Base-by-base conservation (phyloP, 805 yeast species). In the Brettanomyces naardenensis region DNA sequence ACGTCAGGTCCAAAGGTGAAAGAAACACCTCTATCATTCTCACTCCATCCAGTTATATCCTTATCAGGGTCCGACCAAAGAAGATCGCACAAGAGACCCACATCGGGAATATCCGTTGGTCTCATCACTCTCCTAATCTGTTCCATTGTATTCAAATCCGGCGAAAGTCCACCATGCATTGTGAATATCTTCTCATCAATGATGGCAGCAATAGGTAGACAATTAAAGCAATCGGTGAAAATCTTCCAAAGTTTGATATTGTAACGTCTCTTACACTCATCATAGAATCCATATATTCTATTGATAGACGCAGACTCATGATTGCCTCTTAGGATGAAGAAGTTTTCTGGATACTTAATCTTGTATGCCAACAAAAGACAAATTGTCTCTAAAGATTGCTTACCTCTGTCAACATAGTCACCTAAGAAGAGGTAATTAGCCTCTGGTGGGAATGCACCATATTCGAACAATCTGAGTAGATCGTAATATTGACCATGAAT, bases 1-100 rank as follows among this genome's bases (percentile, higher is more conserved):
- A 90, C 97, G 62, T 90, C 98, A 7, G 97, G 97, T n/a, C 97
- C 97, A 66, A 92, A 90, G n/a, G 97, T 90, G 64, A 89, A 90
- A 19, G 97, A 88, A 44, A 90, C 97, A 59, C 97, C 97, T 66
- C 98, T 84, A 68, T 92, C 98, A 62, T 92, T 90, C 68, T 92
- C 98, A 52, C 94, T 82, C 98, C 98, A 90, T 15, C 97, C 98
- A 25, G 92, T 87, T 51, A 90, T 89, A 64, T 89, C 97, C 65
- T 92, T 90, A 64, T 90, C 97, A 19, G 98, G 98, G 62, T 90
- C 98, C 3, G 96, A 85, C 98, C 98, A 90, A 54, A 90, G 74
- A 62, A 90, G 73, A 64, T 90, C 98, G 70, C 97, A 90, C 54
- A 90, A 73, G 54, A 90, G 75, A 20, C 98, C 98, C 44, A 88